Conservation (phyloP, 441 rosid genomes). For the Flueggea neowawraea region DNA sequence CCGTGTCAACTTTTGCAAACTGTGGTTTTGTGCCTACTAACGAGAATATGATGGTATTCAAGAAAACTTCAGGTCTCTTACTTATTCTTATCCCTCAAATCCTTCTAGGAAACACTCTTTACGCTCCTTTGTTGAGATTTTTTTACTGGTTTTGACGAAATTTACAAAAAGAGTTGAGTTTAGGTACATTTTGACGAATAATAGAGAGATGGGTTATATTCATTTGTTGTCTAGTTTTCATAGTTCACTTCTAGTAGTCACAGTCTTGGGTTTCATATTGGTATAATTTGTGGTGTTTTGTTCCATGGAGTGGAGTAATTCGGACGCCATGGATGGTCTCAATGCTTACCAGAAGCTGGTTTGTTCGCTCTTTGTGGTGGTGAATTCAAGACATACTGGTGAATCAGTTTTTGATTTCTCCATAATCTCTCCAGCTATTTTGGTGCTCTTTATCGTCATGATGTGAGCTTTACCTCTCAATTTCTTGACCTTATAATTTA, state of each 20-base stretch:
- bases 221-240: constrained; percentile 34
- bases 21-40: constrained; percentile 64
- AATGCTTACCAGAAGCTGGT: constrained; percentile 23
- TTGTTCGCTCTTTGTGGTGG: constrained; percentile 38
- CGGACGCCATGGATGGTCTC: constrained; percentile 27
- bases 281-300: constrained; percentile 30
- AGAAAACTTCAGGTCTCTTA: constrained; percentile 48
- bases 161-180: constrained; percentile 9
- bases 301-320: constrained; percentile 43
- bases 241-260: constrained; percentile 21
- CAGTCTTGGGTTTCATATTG: constrained; percentile 37
- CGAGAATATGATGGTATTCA: constrained; percentile 59
- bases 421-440: constrained; percentile 35
- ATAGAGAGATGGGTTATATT: constrained; percentile 30
- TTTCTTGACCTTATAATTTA: background rate
- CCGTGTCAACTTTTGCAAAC: constrained; percentile 41
- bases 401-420: constrained; percentile 60
- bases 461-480: constrained; percentile 41
- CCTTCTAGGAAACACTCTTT: constrained; percentile 57
- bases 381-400: constrained; percentile 48
- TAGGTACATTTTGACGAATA: constrained; percentile 15
- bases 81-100: constrained; percentile 45
- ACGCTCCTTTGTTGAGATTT: constrained; percentile 36
- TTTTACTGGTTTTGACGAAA: constrained; percentile 32
- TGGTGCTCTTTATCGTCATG: constrained; percentile 51